Evolutionary conservation across 1,139 yeast species (phyloP), one percentile per base, ranked within the genome.

Genomic region (Pichia sp.): DNA sequence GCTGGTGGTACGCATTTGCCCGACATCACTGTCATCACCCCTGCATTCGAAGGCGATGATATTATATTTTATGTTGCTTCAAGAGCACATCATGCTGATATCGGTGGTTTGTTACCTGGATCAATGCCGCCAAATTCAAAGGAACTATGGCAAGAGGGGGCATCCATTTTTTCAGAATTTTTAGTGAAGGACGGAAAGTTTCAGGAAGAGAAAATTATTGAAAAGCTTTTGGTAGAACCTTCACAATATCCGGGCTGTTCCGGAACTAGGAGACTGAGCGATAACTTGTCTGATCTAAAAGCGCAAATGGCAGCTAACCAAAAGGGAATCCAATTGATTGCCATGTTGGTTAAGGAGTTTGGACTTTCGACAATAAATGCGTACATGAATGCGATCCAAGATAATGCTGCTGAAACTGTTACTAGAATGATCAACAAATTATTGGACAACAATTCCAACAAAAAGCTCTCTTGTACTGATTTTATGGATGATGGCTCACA

Each of bases 1-100:
- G 80, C 79, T 38, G 82, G 82, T 36, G 83, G 83, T 4, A 73
- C 81, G 0, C 83, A 77, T 62, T 66, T 77, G 46, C 83, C 95
- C 2, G 92, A 84, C 56, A 80, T 84, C 42, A 84, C 94, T 0
- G 87, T 87, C 4, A 81, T 85, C 11, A 81, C 88, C 8, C 83
- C 83, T 2, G 81, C 77, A 1, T 71, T 72, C 49, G 54, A 58
- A 29, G 67, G 65, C 7, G 61, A 61, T 31, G 40, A 57, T 39
- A 71, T 79, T 37, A 72, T 75, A 38, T 79, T 80, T 52, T 77
- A 75, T 64, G 79, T 76, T 32, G 85, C 85, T 1, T 70, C 83
- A 3, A 65, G 85, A 39, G 85, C 84, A 8, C 85, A 79, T 56
- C 85, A 79, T 55, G 75, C 84, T 4, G 85, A 79, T 55, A 79